Percentiles rank a stretch among this genome's conserved stretches.
Evolutionary conservation across 768 basidiomycete genomes (phyloP).

Genomic region (Coprinellus aureogranulatus): DNA sequence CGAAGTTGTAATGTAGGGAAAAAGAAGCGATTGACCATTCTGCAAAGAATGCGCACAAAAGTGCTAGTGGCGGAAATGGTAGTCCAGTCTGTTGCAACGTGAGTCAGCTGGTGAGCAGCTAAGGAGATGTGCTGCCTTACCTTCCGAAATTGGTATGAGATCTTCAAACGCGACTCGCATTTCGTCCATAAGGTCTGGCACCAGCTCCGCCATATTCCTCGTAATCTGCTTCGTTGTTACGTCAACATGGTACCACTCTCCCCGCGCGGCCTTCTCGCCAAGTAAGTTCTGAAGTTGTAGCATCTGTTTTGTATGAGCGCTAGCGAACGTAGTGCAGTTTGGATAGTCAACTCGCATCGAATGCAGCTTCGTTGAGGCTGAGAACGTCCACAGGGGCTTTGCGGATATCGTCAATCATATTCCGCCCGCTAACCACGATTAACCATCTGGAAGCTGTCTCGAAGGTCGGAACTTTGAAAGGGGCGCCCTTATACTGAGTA

Average conservation of each 20-base stretch:
- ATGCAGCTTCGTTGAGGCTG: conserved; percentile 13
- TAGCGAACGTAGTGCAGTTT: no score
- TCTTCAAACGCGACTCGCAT: conserved; percentile 35
- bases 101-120: background rate
- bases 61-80: background rate
- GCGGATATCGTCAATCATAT: conserved; percentile 32
- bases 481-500: background rate
- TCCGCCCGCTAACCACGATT: conserved; percentile 26
- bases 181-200: conserved; percentile 41
- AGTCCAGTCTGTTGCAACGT: background rate
- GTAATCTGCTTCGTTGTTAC: conserved; percentile 25
- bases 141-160: conserved; percentile 27
- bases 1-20: background rate
- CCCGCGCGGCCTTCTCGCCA: conserved; percentile 21
- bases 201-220: conserved; percentile 33
- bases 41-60: background rate
- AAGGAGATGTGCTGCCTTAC: conserved; percentile 7
- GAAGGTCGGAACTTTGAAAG: conserved; percentile 1
- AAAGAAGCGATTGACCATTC: background rate
- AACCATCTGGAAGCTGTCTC: conserved; percentile 26
- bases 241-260: conserved; percentile 23
- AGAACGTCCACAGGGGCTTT: conserved; percentile 28
- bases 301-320: conserved; percentile 20
- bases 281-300: conserved; percentile 35
- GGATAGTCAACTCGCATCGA: conserved; percentile 5